Evolutionary conservation across 257 asterid genomes (phyloP), one percentile per base, ranked within the genome.

Genomic region (Striga asiatica): DNA sequence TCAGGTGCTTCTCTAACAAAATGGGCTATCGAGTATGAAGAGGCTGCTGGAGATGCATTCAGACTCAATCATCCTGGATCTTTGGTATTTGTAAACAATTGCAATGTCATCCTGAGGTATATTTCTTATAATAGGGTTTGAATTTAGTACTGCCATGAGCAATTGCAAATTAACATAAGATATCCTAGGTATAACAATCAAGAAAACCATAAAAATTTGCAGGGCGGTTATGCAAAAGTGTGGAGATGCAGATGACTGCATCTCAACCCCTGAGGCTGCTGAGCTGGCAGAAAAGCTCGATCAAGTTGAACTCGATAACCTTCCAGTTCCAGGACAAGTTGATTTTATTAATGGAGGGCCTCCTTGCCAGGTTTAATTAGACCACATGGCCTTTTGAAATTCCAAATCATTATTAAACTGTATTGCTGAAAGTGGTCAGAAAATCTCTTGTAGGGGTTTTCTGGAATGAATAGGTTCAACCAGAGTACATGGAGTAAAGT

Each of bases 11-110:
- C 94, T 22, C 54, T 22, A 42, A 80, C 97, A 14, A 91, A 82
- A 72, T 91, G 98, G 98, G 98, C 98, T 39, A 91, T 91, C 62
- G 97, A 91, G 77, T 91, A 91, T 56, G 98, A 87, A 50, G 87
- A 70, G 53, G 78, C 97, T 37, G 97, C 95, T 50, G 98, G 89
- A 71, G 88, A 80, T 66, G 97, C 98, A 24, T 87, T 91, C 74
- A 87, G 56, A 69, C 93, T 87, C 64, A 91, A 91, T 72, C 95
- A 91, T 65, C 95, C 97, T 12, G 82, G 61, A 59, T 70, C 97
- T 12, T 50, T 65, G 41, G 96, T 84, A 58, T 84, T 91, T 55
- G 76, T 91, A 39, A 81, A 80, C 62, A 84, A 91, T 62, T 91
- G 97, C 76, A 91, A 84, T 49, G 97, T 91, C 54, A 84, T 91